phyloP scores from a whole-genome alignment of 345 rosid species.

The Hevea brasiliensis region DNA sequence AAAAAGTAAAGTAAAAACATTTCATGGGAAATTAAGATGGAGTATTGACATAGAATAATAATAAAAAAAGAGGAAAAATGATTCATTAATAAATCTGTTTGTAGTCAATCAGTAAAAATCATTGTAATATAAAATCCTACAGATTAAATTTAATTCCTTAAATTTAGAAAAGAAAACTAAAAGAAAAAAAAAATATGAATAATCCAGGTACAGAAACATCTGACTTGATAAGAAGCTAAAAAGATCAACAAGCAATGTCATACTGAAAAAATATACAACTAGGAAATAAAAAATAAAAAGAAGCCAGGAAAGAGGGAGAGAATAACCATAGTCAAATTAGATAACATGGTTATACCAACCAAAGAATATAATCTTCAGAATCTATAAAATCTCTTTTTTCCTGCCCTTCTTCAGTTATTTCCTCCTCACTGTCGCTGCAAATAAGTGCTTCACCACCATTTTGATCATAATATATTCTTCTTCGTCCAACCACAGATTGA shows the following conservation, averaged over 20 bases:
- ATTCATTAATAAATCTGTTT: too few species aligned
- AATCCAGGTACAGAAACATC: not conserved
- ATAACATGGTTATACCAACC: conserved; percentile 60
- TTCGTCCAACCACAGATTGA: conserved; percentile 93
- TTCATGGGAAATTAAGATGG: not conserved
- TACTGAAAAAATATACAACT: not conserved
- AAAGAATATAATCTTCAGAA: conserved; percentile 79
- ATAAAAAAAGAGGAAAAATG: too few species aligned
- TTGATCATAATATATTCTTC: conserved; percentile 97
- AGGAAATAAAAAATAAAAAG: not conserved
- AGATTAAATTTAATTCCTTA: too few species aligned
- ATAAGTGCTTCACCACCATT: conserved; percentile 98
- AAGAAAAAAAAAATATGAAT: not conserved
- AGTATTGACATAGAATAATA: too few species aligned
- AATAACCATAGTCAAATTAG: conserved; percentile 10
- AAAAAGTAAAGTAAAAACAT: not conserved
- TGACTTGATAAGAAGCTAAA: not conserved
- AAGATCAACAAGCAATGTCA: not conserved
- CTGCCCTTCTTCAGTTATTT: conserved; percentile 74
- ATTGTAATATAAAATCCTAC: not conserved
- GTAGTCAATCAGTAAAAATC: not conserved
- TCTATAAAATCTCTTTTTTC: conserved; percentile 72
- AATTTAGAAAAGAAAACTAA: too few species aligned
- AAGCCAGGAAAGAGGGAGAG: not conserved
- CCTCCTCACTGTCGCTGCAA: conserved; percentile 99